Conservation (phyloP, 1,284 basidiomycete genomes). For the Exsudoporus floridanus region DNA sequence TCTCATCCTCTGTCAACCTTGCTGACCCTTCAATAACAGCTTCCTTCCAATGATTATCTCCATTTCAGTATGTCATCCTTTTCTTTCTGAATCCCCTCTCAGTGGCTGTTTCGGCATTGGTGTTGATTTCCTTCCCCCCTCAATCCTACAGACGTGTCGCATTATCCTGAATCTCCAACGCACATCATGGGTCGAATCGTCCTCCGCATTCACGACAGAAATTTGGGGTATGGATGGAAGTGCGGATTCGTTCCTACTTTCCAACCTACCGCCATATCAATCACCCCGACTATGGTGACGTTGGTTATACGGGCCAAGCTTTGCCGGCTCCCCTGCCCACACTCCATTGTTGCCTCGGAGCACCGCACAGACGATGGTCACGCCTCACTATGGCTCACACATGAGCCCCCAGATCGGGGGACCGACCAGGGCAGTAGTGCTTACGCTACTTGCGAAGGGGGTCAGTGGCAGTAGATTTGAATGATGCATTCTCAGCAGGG, state of each 20-base stretch:
- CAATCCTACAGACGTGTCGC: conserved; percentile 14
- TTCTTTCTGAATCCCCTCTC: background rate
- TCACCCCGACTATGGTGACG: background rate
- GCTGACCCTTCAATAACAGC: conserved; percentile 9
- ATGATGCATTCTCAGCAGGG: no score
- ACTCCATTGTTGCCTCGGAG: background rate
- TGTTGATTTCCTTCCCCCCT: no score
- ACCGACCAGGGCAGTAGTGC: no score
- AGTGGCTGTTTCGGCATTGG: background rate
- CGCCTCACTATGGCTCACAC: no score
- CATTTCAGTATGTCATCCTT: conserved; percentile 15
- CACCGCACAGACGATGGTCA: background rate
- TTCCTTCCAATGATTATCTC: conserved; percentile 23
- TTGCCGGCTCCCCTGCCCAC: background rate
- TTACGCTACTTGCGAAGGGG: no score
- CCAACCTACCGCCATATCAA: background rate
- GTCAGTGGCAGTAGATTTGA: no score
- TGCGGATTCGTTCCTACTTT: conserved; percentile 20
- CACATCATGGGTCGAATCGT: background rate
- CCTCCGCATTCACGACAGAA: conserved; percentile 17
- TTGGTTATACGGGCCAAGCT: background rate
- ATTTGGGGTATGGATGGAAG: conserved; percentile 15
- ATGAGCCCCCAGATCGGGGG: no score
- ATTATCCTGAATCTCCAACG: conserved; percentile 27
- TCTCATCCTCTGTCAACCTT: background rate